These are phyloP conservation scores for Aegilops tauschii DNA, from an alignment of 176 grass and related monocot genomes.

Conservation along the genomic window DNA sequence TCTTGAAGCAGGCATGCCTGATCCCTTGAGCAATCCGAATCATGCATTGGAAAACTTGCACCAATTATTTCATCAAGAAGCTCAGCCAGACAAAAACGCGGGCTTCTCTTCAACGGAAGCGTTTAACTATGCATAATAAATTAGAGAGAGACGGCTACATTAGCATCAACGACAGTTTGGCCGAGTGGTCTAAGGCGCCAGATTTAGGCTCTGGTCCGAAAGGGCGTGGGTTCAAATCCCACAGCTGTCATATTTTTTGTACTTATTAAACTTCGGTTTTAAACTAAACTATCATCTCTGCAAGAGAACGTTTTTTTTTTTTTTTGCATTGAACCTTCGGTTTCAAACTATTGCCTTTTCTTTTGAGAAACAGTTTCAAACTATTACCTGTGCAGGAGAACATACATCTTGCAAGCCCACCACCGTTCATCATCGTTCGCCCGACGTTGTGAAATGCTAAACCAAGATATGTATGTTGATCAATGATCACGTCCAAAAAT, in stretches of 20 bases:
- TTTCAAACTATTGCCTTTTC: not conserved
- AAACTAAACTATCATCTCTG: not conserved
- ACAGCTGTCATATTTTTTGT: conserved; percentile 51
- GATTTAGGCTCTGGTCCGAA: conserved; percentile 99
- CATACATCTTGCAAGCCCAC: no score
- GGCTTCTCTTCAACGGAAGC: no score
- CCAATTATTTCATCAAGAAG: no score
- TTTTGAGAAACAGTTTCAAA: not conserved
- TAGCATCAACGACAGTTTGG: conserved; percentile 50
- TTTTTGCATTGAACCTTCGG: not conserved
- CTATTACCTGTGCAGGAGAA: no score
- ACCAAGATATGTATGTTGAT: no score
- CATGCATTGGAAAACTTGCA: not conserved
- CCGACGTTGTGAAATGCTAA: no score
- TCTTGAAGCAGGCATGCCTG: no score
- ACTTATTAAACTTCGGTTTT: not conserved
- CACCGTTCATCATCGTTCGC: not conserved
- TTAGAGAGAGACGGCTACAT: accelerated
- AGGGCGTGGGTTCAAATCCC: conserved; percentile 99
- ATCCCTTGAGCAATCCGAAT: not conserved
- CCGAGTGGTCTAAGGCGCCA: conserved; percentile 99
- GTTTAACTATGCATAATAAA: no score
- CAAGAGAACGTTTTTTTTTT: not conserved
- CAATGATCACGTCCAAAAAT: not conserved
- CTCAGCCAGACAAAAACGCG: no score